Evolutionary conservation across 2,329 filamentous ascomycete genomes (phyloP).

Genomic region (Xylariaceae sp.): DNA sequence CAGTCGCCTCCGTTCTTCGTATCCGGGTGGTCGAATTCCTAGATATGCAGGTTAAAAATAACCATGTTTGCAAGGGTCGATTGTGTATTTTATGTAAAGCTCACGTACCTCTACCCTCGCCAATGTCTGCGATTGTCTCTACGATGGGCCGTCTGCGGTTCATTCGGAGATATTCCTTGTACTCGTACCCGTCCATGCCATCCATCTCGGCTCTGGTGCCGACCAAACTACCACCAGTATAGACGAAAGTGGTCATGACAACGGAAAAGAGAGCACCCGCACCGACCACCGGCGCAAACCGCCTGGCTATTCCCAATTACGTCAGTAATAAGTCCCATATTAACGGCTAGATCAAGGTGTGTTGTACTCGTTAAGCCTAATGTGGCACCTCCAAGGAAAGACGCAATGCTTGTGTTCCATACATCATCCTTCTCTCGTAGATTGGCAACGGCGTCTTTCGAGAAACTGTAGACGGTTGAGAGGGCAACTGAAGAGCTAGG

Average conservation of each 20-base stretch:
- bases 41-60: constrained; percentile 5
- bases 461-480: constrained; percentile 74
- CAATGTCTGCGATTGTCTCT: constrained; percentile 75
- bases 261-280: constrained; percentile 55
- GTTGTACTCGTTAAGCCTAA: constrained; percentile 67
- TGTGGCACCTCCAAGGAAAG: constrained; percentile 69
- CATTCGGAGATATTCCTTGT: constrained; percentile 69
- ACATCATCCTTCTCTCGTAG: constrained; percentile 78
- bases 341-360: not conserved
- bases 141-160: constrained; percentile 69
- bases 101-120: constrained; percentile 73
- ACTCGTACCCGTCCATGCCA: constrained; percentile 66
- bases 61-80: not conserved
- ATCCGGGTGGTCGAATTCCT: constrained; percentile 80
- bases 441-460: constrained; percentile 73
- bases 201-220: constrained; percentile 48
- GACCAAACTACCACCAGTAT: constrained; percentile 54
- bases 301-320: constrained; percentile 45
- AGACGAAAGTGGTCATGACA: constrained; percentile 57
- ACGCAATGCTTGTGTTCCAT: constrained; percentile 69
- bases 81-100: not conserved
- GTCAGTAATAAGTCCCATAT: constrained; percentile 8
- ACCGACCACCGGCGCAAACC: constrained; percentile 60
- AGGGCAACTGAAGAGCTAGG: constrained; percentile 53
- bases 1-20: constrained; percentile 76